phyloP scores from a whole-genome alignment of 768 basidiomycete genomes.

The Rickenella mellea region DNA sequence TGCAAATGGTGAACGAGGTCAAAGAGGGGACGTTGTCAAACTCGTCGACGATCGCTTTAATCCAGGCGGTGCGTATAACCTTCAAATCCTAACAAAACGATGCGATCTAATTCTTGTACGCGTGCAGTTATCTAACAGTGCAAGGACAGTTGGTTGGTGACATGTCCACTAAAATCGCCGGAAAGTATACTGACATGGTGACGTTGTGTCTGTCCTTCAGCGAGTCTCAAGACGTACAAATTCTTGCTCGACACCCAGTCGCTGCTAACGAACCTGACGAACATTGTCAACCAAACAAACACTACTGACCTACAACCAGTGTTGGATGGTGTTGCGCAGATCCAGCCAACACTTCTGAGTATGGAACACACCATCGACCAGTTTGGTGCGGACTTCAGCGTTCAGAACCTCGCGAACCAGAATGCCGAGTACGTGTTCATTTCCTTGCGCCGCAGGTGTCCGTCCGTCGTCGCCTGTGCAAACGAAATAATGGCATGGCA shows the following conservation, averaged over 20 bases:
- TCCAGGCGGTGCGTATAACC: neutral
- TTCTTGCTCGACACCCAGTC: constrained; percentile 4
- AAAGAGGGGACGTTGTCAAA: constrained; percentile 1
- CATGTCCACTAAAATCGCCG: no score
- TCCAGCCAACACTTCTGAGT: neutral
- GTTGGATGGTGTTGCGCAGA: neutral
- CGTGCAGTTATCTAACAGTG: neutral
- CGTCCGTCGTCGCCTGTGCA: neutral
- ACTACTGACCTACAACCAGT: neutral
- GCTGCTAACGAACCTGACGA: constrained; percentile 1
- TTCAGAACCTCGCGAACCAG: constrained; percentile 1
- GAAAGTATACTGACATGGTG: neutral
- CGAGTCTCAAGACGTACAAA: constrained; percentile 2
- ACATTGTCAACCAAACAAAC: neutral
- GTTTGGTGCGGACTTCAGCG: constrained; percentile 6
- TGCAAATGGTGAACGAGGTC: constrained; percentile 4
- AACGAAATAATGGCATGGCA: no score
- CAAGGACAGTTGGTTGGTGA: neutral
- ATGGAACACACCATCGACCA: constrained; percentile 3
- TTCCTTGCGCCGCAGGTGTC: neutral
- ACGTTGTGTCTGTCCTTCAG: neutral
- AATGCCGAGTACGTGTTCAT: neutral
- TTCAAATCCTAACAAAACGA: neutral
- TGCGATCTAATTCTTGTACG: neutral
- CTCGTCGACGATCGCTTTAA: constrained; percentile 1